Evolutionary conservation across 2,329 filamentous ascomycete genomes (phyloP), one percentile per base, ranked within the genome.

Genomic region (Pseudocercospora pini-densiflorae): DNA sequence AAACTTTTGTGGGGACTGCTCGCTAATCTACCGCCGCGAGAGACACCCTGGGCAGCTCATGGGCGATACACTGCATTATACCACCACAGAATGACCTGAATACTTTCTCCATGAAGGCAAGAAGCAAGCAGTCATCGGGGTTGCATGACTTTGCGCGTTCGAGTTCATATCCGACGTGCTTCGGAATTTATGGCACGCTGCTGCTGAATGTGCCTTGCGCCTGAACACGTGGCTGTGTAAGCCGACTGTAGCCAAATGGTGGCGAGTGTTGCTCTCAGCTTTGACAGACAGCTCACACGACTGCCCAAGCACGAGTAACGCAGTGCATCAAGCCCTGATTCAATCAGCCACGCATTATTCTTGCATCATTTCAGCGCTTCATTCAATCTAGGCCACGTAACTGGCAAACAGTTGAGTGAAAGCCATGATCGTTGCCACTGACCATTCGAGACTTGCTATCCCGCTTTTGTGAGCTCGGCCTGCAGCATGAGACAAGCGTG

Each of bases 271-370:
- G 63, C 51, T n/a, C 62, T 59, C 60, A 51, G 51, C 63, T 29
- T 71, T 67, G 63, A 64, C 63, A 60, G 69, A 67, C 67, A 69
- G 67, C 67, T 66, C 63, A 69, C 65, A 70, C 69, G 68, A 53
- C 61, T 60, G 62, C 65, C 59, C 19, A 49, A 57, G 65, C 65
- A 67, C 67, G 63, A 64, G 61, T 58, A 19, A 62, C 40, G 64
- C 64, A 51, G 55, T 63, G 61, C 27, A 49, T 31, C 58, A 33
- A 21, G 29, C 19, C 10, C 36, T 33, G 58, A 43, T 19, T 33
- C 23, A 36, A 47, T 23, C 47, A 31, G 59, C 59, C 59, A 61
- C 59, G 59, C 43, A 61, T 64, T 24, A 60, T 59, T 47, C 51
- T n/a, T 53, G 59, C 33, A 29, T 23, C 47, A 27, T 27, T 61